Evolutionary conservation across 306 rosid genomes (phyloP), one percentile per base, ranked within the genome.

Genomic region (Glycine latifolia): DNA sequence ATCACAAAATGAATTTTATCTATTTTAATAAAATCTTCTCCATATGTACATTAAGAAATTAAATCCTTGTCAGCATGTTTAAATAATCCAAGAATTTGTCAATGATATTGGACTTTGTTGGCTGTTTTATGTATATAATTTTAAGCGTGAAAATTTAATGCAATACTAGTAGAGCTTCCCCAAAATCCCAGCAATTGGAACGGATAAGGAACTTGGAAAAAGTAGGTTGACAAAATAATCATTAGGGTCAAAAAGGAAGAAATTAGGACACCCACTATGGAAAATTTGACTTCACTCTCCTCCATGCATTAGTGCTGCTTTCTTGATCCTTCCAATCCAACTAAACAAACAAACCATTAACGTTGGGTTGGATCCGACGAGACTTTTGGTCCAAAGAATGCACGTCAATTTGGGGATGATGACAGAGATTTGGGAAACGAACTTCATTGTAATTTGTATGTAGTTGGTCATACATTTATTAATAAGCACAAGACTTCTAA

Each of bases 171-270:
- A 26, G 31, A 63, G 4, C 41, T 37, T 83, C 66, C 71, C 83
- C 79, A 69, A 83, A 48, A 55, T 55, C 66, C 63, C 15, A 71
- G 83, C 70, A 80, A 33, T 71, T 49, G 78, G 85, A 49, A 48
- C 3, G 58, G 70, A 86, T 79, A 77, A 74, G 86, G 77, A 71
- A 79, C 15, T 77, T 80, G 89, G 76, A 54, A 35, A 83, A 81
- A 41, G 4, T 6, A 26, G 31, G 31, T 26, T 26, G 31, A 26
- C 31, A 26, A 26, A 1, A 26, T 26, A 58, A 77, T 77, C 6
- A 52, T 62, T 53, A 10, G 75, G 46, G 79, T 87, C 76, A 77
- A 77, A 87, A 80, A 77, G 84, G 50, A 60, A 58, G 31, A 81
- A 67, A 14, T 77, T 76, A 76, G 87, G 81, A 80, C 84, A 81